These are phyloP conservation scores for Cystobasidium sp. DNA, from an alignment of 1,284 basidiomycete genomes.

Conservation along the genomic window DNA sequence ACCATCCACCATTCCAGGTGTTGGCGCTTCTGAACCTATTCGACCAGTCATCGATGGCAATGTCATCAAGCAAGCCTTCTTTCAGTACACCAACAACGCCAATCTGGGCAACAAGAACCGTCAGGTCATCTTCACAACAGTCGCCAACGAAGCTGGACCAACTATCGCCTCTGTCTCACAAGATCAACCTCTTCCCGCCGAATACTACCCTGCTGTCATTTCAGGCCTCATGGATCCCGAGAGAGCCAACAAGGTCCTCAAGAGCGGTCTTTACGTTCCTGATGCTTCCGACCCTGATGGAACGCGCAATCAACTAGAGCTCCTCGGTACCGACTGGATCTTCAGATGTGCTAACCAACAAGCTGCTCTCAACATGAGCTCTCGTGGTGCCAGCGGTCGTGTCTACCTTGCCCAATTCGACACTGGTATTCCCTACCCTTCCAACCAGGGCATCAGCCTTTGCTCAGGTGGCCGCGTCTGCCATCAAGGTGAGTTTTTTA, in stretches of 20 bases:
- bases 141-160: conserved; percentile 47
- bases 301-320: conserved; percentile 14
- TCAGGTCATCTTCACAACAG: conserved; percentile 47
- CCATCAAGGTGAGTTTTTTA: conserved; percentile 42
- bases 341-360: conserved; percentile 49
- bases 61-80: conserved; percentile 46
- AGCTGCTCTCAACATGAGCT: conserved; percentile 39
- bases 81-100: conserved; percentile 16
- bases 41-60: conserved; percentile 47
- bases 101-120: conserved; percentile 34
- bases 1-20: conserved; percentile 41
- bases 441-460: conserved; percentile 25
- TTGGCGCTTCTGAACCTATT: conserved; percentile 43
- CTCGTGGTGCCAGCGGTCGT: not conserved
- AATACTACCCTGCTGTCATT: conserved; percentile 13
- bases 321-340: conserved; percentile 47
- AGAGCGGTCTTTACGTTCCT: conserved; percentile 41
- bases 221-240: conserved; percentile 1
- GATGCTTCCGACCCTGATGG: conserved; percentile 15
- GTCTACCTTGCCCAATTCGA: conserved; percentile 49
- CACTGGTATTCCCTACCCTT: conserved; percentile 37
- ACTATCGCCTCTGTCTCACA: conserved; percentile 35
- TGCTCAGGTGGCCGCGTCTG: conserved; percentile 38
- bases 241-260: conserved; percentile 24
- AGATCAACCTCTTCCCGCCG: not conserved